phyloP scores from a whole-genome alignment of 306 rosid species.

The Castanospermum australe region DNA sequence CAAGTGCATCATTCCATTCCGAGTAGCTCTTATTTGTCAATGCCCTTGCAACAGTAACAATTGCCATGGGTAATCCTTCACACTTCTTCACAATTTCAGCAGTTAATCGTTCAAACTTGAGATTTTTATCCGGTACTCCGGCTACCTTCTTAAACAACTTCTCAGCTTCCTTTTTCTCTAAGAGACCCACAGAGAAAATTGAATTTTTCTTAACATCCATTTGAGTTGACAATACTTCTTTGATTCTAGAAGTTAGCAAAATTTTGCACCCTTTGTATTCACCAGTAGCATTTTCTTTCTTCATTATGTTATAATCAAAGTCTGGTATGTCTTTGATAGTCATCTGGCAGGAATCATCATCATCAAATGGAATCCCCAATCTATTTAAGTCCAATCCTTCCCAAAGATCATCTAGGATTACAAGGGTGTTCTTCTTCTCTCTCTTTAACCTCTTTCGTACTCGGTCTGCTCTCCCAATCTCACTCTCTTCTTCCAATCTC shows the following conservation, averaged over 20 bases:
- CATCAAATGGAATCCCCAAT: neutral
- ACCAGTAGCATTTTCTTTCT: neutral
- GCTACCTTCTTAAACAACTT: neutral
- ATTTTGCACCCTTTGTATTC: neutral
- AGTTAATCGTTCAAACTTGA: neutral
- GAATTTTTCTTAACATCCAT: neutral
- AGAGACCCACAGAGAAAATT: neutral
- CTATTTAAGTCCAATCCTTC: neutral
- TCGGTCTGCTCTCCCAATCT: neutral
- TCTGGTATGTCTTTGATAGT: neutral
- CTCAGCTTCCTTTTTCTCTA: neutral
- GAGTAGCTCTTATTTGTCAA: neutral
- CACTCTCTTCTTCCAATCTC: neutral
- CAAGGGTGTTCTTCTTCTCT: neutral
- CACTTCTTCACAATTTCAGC: neutral
- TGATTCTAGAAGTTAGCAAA: neutral
- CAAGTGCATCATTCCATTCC: neutral
- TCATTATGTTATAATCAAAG: neutral
- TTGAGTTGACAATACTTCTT: neutral
- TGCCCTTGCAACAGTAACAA: neutral
- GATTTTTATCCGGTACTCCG: neutral
- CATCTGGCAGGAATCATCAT: neutral
- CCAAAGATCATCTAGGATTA: constrained; percentile 16
- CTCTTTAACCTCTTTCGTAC: neutral
- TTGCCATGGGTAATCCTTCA: neutral